These are phyloP conservation scores for Suhomyces anneliseae DNA, from an alignment of 1,139 yeast genomes.

Conservation along the genomic window DNA sequence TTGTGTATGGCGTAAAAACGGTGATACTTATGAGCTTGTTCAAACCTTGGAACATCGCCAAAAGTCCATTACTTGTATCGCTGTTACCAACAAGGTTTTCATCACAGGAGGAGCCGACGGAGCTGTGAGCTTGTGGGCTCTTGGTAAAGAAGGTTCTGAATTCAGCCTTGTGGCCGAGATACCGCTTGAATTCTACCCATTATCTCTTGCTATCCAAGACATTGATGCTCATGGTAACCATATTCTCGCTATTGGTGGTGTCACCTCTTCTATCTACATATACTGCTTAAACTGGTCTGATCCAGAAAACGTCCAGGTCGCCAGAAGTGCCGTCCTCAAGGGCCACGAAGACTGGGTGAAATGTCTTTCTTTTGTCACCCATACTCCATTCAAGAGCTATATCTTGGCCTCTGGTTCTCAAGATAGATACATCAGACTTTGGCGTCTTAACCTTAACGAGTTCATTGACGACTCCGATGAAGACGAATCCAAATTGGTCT, in stretches of 20 bases:
- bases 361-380: conserved; percentile 60
- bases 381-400: conserved; percentile 47
- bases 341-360: conserved; percentile 97
- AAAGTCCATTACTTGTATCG: conserved; percentile 53
- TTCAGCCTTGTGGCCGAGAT: conserved; percentile 38
- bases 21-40: conserved; percentile 20
- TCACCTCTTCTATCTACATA: conserved; percentile 57
- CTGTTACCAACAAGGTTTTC: conserved; percentile 39
- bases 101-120: conserved; percentile 74
- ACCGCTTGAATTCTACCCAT: conserved; percentile 59
- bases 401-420: conserved; percentile 85
- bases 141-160: conserved; percentile 12
- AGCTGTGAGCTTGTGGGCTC: conserved; percentile 49
- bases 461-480: conserved; percentile 58
- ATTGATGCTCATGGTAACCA: conserved; percentile 36
- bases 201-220: conserved; percentile 56
- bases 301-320: conserved; percentile 21
- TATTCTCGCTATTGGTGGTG: conserved; percentile 81
- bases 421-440: conserved; percentile 82
- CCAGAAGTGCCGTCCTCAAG: conserved; percentile 53
- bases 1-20: conserved; percentile 53
- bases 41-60: conserved; percentile 42
- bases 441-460: conserved; percentile 69
- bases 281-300: conserved; percentile 41
- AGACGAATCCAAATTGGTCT: conserved; percentile 51